Conservation (phyloP, 2,329 filamentous ascomycete species). For the Fusarium sp. region DNA sequence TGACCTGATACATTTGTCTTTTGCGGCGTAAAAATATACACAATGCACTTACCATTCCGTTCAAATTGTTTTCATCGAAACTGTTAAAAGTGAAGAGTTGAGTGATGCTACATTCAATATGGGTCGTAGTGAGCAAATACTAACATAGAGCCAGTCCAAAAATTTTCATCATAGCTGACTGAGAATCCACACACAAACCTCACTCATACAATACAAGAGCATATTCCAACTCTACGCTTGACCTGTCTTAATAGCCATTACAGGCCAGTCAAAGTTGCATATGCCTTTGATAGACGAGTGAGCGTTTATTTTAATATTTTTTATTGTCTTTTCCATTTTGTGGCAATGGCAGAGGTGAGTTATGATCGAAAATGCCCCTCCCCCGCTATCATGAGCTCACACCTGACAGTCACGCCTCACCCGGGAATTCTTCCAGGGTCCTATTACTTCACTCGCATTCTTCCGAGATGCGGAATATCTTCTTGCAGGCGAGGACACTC, state of each 20-base stretch:
- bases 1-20: conserved; percentile 12
- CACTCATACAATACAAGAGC: conserved; percentile 8
- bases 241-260: not conserved
- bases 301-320: not conserved
- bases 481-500: conserved; percentile 70
- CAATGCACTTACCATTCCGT: not conserved
- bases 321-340: not conserved
- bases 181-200: conserved; percentile 39
- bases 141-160: conserved; percentile 28
- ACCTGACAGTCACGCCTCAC: conserved; percentile 31
- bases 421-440: conserved; percentile 59
- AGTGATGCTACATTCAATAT: conserved; percentile 1
- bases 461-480: conserved; percentile 56
- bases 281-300: not conserved
- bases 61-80: not conserved
- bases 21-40: conserved; percentile 23
- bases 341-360: conserved; percentile 34
- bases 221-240: not conserved
- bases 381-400: conserved; percentile 41
- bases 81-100: not conserved
- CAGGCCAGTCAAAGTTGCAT: not conserved
- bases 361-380: conserved; percentile 37
- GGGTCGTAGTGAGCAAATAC: conserved; percentile 16
- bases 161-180: conserved; percentile 38
- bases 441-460: conserved; percentile 70